Conservation (phyloP, 1,139 yeast species). For the Taphrina betulina region DNA sequence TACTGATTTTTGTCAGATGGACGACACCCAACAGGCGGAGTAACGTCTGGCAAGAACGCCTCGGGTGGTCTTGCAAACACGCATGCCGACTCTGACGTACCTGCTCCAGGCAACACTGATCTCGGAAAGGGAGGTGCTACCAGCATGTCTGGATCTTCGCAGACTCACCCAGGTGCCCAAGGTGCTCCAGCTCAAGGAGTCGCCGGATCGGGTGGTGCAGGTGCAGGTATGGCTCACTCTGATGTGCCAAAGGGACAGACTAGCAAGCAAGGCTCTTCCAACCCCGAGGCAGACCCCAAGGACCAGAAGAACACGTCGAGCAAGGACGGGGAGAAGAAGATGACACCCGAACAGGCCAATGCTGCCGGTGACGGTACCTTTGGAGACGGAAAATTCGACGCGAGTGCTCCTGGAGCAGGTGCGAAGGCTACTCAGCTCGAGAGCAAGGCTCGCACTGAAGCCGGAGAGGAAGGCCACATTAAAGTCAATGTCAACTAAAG, state of each 20-base stretch:
- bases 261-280: constrained; percentile 16
- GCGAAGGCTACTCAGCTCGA: constrained; percentile 24
- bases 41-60: constrained; percentile 22
- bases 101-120: constrained; percentile 25
- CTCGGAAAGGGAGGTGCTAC: constrained; percentile 30
- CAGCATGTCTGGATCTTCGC: constrained; percentile 23
- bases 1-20: constrained; percentile 19
- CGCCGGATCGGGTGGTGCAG: constrained; percentile 21
- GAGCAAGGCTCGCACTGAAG: constrained; percentile 22
- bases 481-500: constrained; percentile 17
- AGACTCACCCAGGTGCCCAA: constrained; percentile 26
- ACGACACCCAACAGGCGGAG: constrained; percentile 19
- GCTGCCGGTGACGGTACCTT: constrained; percentile 30
- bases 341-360: constrained; percentile 22
- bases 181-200: constrained; percentile 23
- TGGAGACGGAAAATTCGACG: constrained; percentile 31
- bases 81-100: constrained; percentile 24
- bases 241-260: constrained; percentile 4
- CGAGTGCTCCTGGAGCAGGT: constrained; percentile 31
- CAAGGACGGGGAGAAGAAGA: constrained; percentile 1
- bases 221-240: constrained; percentile 18
- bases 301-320: constrained; percentile 3
- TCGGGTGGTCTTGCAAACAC: constrained; percentile 5
- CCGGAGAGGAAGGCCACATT: constrained; percentile 28
- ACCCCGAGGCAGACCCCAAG: constrained; percentile 22